Conservation (phyloP, 2,329 filamentous ascomycete genomes). For the Sarocladium brachiariae region DNA sequence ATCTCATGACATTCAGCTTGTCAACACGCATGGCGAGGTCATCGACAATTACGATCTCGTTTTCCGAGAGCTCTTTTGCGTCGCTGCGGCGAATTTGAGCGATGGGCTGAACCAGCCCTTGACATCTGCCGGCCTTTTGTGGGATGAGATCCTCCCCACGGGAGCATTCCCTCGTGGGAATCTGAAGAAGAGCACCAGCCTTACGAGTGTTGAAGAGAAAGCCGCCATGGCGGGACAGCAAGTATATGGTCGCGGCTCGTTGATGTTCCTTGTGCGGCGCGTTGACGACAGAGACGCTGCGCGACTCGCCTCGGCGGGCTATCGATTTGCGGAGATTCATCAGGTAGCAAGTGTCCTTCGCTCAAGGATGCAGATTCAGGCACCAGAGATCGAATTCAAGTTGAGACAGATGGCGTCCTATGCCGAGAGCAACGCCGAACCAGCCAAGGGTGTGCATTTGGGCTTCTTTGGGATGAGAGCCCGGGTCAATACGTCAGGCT, state of each 20-base stretch:
- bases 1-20: conserved; percentile 33
- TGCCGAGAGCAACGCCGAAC: conserved; percentile 34
- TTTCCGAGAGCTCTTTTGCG: conserved; percentile 78
- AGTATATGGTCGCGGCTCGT: conserved; percentile 61
- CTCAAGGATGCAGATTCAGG: conserved; percentile 66
- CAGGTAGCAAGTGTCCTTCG: conserved; percentile 65
- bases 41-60: conserved; percentile 66
- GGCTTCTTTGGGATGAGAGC: conserved; percentile 53
- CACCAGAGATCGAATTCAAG: conserved; percentile 51
- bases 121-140: conserved; percentile 59
- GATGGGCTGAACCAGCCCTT: conserved; percentile 57
- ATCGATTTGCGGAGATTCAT: conserved; percentile 65
- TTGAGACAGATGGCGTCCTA: conserved; percentile 60
- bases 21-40: conserved; percentile 47
- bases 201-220: conserved; percentile 35
- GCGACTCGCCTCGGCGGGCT: conserved; percentile 63
- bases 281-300: conserved; percentile 53
- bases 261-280: conserved; percentile 71
- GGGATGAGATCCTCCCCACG: conserved; percentile 68
- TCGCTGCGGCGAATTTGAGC: conserved; percentile 69
- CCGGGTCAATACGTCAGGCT: conserved; percentile 44
- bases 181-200: conserved; percentile 16
- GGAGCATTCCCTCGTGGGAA: conserved; percentile 30
- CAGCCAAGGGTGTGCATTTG: conserved; percentile 42
- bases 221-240: conserved; percentile 19